Percentiles rank a stretch among this genome's conserved stretches.
These are phyloP conservation scores for Alternaria sp. DNA, from an alignment of 2,329 filamentous ascomycete species.

Conservation along the genomic window DNA sequence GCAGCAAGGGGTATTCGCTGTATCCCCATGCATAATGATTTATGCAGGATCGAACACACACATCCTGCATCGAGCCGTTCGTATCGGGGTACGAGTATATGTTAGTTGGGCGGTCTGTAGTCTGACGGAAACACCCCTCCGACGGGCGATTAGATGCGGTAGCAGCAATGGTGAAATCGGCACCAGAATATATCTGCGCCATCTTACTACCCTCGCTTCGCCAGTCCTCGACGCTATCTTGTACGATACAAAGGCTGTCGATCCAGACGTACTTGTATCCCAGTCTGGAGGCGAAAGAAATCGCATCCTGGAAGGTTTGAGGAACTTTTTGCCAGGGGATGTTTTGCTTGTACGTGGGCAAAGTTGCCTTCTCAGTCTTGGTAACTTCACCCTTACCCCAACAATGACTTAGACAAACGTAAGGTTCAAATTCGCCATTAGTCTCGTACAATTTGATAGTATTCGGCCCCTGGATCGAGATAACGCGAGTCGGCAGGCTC, in stretches of 20 bases:
- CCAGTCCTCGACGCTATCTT: constrained; percentile 26
- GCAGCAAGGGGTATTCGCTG: background rate
- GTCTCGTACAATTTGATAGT: constrained; percentile 1
- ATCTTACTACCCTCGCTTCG: constrained; percentile 25
- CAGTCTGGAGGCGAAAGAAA: constrained; percentile 16
- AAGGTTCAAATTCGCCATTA: background rate
- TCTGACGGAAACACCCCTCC: constrained; percentile 8
- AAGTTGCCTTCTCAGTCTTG: background rate
- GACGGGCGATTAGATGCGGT: background rate
- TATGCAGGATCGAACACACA: background rate
- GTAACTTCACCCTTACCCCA: constrained; percentile 14
- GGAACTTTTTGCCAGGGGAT: constrained; percentile 16
- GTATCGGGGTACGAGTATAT: background rate
- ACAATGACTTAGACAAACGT: constrained; percentile 14
- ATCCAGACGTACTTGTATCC: constrained; percentile 29
- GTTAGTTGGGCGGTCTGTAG: background rate
- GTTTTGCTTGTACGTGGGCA: background rate
- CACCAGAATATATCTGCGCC: constrained; percentile 24
- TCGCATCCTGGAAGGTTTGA: constrained; percentile 22
- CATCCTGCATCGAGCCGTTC: background rate
- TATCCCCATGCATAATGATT: background rate
- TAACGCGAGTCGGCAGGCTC: constrained; percentile 5
- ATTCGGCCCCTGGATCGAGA: background rate
- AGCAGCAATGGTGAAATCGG: constrained; percentile 20
- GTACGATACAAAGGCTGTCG: constrained; percentile 26